Conservation (phyloP, 768 basidiomycete species). For the Sarcomyxa edulis region DNA sequence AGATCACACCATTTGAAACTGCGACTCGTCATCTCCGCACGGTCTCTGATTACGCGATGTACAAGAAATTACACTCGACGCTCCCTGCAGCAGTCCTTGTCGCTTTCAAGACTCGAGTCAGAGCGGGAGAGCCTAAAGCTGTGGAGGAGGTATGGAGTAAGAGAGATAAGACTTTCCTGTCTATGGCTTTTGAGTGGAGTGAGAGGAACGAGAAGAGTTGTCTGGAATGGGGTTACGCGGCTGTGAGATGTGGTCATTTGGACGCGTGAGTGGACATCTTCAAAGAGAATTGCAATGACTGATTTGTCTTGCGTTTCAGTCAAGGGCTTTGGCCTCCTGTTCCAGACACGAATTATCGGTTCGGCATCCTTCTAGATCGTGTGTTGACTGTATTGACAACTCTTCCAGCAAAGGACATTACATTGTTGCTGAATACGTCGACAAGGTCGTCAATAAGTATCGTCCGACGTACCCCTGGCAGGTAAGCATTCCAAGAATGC, state of each 20-base stretch:
- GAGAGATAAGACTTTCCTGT: conserved; percentile 69
- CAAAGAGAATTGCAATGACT: not conserved
- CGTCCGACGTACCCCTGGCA: conserved; percentile 67
- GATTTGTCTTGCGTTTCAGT: conserved; percentile 28
- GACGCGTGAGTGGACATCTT: conserved; percentile 37
- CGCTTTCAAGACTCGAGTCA: conserved; percentile 60
- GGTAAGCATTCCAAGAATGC: conserved; percentile 39
- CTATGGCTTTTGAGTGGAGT: conserved; percentile 71
- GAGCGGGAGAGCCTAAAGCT: conserved; percentile 59
- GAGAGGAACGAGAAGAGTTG: conserved; percentile 66
- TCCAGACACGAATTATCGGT: conserved; percentile 77
- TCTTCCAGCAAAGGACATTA: conserved; percentile 64
- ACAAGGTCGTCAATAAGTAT: conserved; percentile 58
- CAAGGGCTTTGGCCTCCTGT: conserved; percentile 72
- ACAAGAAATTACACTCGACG: conserved; percentile 65
- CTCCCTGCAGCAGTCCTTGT: conserved; percentile 65
- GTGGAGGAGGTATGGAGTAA: conserved; percentile 64
- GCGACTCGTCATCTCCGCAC: conserved; percentile 64
- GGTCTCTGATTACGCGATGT: conserved; percentile 60
- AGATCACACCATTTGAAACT: conserved; percentile 65
- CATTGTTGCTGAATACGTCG: conserved; percentile 64
- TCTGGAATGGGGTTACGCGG: conserved; percentile 82
- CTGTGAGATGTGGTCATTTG: conserved; percentile 67
- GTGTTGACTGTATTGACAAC: conserved; percentile 10
- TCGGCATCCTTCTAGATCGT: conserved; percentile 9